Percentiles rank a stretch among this genome's conserved stretches.
phyloP scores from a whole-genome alignment of 768 basidiomycete genomes.

The Glaciozyma antarctica region DNA sequence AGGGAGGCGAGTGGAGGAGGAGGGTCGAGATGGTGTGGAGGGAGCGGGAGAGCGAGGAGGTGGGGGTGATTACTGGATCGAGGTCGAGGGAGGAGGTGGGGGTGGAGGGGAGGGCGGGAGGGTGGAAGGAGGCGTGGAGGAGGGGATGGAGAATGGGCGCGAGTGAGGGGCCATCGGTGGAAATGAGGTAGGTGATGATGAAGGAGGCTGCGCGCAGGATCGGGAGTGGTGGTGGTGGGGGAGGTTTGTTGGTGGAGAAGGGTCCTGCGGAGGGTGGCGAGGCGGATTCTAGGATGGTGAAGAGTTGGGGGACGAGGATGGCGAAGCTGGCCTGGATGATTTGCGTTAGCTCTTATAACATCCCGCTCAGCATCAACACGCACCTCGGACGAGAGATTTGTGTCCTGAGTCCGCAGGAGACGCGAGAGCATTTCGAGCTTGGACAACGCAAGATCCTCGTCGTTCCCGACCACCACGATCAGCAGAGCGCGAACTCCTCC shows the following conservation, averaged over 20 bases:
- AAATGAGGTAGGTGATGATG: neutral
- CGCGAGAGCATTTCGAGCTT: slow-evolving; percentile 16
- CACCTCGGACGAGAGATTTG: slow-evolving; percentile 40
- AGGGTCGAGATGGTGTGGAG: too few species aligned
- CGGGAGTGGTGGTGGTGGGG: neutral
- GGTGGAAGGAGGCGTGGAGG: slow-evolving; percentile 7
- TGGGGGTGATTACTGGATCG: neutral
- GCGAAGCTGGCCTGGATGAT: slow-evolving; percentile 53
- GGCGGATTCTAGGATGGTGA: slow-evolving; percentile 2
- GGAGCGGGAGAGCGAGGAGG: too few species aligned
- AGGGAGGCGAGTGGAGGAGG: neutral
- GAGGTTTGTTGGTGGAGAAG: slow-evolving; percentile 2
- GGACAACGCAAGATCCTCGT: slow-evolving; percentile 41
- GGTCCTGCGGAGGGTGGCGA: neutral
- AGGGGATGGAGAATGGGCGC: neutral
- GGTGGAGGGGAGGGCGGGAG: slow-evolving; percentile 12
- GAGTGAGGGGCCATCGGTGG: slow-evolving; percentile 3
- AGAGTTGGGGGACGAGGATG: slow-evolving; percentile 26
- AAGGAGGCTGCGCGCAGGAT: neutral
- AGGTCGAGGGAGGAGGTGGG: neutral
- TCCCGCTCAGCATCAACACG: neutral
- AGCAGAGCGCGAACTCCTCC: slow-evolving; percentile 63
- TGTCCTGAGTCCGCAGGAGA: slow-evolving; percentile 57
- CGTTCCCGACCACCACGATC: slow-evolving; percentile 49
- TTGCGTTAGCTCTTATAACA: neutral